Evolutionary conservation across 2,329 filamentous ascomycete genomes (phyloP).

Genomic region (Hypoxylon sp.): DNA sequence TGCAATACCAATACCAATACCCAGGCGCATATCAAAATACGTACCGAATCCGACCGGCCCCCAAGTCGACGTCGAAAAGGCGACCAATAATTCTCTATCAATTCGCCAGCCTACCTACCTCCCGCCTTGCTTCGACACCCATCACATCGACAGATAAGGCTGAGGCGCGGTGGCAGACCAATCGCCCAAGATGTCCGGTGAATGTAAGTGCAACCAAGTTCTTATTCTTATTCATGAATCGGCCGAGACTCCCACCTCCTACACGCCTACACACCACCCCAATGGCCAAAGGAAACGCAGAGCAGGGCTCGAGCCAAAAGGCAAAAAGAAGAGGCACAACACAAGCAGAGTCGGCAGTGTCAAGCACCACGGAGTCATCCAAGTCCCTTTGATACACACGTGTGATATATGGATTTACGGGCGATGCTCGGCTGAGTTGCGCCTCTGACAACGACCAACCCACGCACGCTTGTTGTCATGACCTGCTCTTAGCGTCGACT

Average conservation of each 20-base stretch:
- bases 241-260: not conserved
- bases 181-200: conserved; percentile 23
- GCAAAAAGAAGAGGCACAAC: conserved; percentile 12
- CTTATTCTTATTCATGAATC: conserved; percentile 13
- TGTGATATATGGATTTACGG: not conserved
- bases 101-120: conserved; percentile 1
- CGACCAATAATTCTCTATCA: conserved; percentile 15
- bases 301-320: conserved; percentile 13
- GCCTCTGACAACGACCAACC: too few species aligned
- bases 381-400: not conserved
- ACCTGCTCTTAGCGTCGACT: conserved; percentile 9
- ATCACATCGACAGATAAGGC: conserved; percentile 19
- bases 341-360: not conserved
- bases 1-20: conserved; percentile 8
- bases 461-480: conserved; percentile 18
- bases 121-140: not conserved
- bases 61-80: conserved; percentile 24
- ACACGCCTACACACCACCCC: too few species aligned
- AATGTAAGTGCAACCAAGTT: too few species aligned
- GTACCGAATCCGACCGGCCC: conserved; percentile 19
- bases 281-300: conserved; percentile 12
- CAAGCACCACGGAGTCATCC: not conserved
- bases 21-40: conserved; percentile 2
- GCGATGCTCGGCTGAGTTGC: not conserved
- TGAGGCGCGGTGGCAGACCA: conserved; percentile 9